phyloP scores from a whole-genome alignment of 306 rosid species.

The Cucumis cinereus region DNA sequence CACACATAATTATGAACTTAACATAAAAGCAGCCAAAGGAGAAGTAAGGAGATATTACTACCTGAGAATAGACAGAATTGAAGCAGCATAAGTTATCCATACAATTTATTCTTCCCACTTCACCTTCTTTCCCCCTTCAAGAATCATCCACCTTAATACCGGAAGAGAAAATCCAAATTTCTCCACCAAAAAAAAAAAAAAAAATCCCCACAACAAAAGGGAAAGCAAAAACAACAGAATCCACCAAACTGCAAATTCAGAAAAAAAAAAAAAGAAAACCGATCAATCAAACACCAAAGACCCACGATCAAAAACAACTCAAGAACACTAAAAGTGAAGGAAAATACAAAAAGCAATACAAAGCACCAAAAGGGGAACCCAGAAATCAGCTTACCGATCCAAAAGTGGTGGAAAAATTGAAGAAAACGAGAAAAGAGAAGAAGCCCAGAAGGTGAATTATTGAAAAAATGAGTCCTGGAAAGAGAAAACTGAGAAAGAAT shows the following conservation, averaged over 20 bases:
- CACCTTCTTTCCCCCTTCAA: constrained; percentile 24
- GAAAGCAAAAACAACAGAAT: background rate
- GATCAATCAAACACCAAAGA: constrained; percentile 20
- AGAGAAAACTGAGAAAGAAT: too few relatives aligned
- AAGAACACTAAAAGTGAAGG: background rate
- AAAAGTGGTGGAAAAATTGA: constrained; percentile 15
- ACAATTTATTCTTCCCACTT: constrained; percentile 31
- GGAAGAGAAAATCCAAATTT: constrained; percentile 12
- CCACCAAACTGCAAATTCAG: constrained; percentile 16
- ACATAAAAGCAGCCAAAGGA: background rate
- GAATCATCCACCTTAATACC: constrained; percentile 41
- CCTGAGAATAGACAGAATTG: constrained; percentile 50
- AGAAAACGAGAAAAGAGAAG: constrained; percentile 17
- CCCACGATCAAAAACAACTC: constrained; percentile 2
- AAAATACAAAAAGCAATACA: background rate
- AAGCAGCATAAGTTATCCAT: constrained; percentile 83
- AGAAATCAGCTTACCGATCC: constrained; percentile 29
- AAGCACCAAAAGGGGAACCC: constrained; percentile 12
- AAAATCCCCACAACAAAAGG: constrained; percentile 8
- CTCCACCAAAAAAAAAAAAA: background rate
- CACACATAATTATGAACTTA: background rate
- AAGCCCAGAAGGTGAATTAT: background rate
- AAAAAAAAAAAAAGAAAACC: constrained; percentile 6
- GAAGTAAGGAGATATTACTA: constrained; percentile 17
- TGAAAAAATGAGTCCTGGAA: background rate